Evolutionary conservation across 1,284 basidiomycete genomes (phyloP).

Genomic region (Xerocomus nothofagi): DNA sequence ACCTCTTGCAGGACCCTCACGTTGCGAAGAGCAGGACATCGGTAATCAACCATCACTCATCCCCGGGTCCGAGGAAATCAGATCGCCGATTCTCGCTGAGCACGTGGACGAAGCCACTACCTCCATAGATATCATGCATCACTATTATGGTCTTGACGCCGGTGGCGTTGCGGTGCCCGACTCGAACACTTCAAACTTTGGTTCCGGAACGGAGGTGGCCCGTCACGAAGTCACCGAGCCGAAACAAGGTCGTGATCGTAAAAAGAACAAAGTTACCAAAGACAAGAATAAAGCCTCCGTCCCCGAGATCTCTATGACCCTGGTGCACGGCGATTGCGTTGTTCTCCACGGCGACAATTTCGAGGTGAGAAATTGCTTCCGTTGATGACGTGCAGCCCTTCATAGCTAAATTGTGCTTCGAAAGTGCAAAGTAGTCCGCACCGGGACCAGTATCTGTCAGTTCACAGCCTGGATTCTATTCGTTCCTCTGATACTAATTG

Average conservation of each 20-base stretch:
- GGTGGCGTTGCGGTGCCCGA: neutral
- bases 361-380: conserved; percentile 42
- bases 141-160: neutral
- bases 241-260: conserved; percentile 6
- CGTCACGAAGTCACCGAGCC: conserved; percentile 5
- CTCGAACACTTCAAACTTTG: neutral
- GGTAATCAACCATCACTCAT: neutral
- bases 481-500: conserved; percentile 11
- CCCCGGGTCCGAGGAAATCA: neutral
- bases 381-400: neutral
- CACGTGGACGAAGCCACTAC: neutral
- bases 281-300: conserved; percentile 19
- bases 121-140: conserved; percentile 9
- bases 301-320: conserved; percentile 41
- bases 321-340: conserved; percentile 59
- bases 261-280: conserved; percentile 18
- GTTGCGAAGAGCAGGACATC: neutral
- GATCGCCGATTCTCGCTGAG: conserved; percentile 3
- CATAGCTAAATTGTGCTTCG: conserved; percentile 11
- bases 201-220: neutral
- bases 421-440: conserved; percentile 33
- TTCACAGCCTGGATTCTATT: conserved; percentile 9
- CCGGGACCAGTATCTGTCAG: conserved; percentile 34
- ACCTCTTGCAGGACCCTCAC: neutral
- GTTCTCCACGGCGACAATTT: conserved; percentile 52